Evolutionary conservation across 108 stramenopile genomes (phyloP), one percentile per base, ranked within the genome.

Genomic region (Skeletonema potamos): DNA sequence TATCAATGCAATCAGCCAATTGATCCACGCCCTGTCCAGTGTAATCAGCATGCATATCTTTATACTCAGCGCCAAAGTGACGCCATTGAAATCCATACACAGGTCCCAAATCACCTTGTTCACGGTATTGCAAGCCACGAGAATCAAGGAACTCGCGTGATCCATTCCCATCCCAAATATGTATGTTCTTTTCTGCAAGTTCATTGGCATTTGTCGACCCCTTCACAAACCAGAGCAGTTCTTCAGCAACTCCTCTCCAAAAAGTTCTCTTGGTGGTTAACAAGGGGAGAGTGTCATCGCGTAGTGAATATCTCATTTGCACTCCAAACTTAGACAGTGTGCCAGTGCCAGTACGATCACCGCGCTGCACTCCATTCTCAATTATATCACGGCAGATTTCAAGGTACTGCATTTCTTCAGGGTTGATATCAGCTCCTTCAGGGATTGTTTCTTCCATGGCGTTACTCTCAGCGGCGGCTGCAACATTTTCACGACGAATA

Each of bases 51-150:
- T 97, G 92, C 97, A 99, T 97, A 70, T 97, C 89, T 62, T 63
- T 86, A 82, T 99, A 99, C 55, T 91, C 78, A 9, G 99, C 99
- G 12, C 99, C 99, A 82, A 99, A 99, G 70, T 99, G 99, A 58
- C 99, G 86, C 99, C 99, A 99, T 81, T 99, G 99, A 71, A 99
- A 99, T 59, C 99, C 99, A 81, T 99, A 99, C 66, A 99, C 99
- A 3, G 99, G 99, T 27, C 99, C 99, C 37, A 99, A 84, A 81
- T 99, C 99, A 4, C 98, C 98, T 63, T 93, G 94, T 73, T 98
- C 97, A n/a, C 99, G 95, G 62, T 99, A 89, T 6, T 79, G 70
- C 27, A 99, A 75, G 28, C 99, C 98, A 2, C 92, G 87, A 17
- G 76, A 78, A 72, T 98, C 98, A 1, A 99, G 85, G 70, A 98